Conservation (phyloP, 257 asterid species). For the Rubia yunnanensis region DNA sequence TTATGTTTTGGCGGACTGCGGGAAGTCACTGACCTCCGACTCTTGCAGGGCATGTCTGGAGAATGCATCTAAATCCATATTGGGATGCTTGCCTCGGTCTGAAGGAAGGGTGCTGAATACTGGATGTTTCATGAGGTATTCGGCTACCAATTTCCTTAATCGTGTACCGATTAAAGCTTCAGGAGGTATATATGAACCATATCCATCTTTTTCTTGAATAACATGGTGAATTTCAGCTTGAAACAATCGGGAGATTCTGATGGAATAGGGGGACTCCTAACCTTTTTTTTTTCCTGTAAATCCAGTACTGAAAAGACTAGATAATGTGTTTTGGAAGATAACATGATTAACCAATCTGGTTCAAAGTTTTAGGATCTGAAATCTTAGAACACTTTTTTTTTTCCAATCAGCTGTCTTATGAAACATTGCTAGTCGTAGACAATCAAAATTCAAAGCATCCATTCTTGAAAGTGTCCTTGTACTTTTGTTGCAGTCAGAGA, state of each 20-base stretch:
- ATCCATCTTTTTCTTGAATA: no score
- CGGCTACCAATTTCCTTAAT: constrained; percentile 34
- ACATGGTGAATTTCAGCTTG: no score
- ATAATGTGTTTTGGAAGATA: not conserved
- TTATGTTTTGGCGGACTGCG: constrained; percentile 34
- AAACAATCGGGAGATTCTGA: no score
- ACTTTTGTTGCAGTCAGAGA: not conserved
- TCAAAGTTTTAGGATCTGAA: not conserved
- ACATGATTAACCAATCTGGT: not conserved
- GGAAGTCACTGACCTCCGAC: constrained; percentile 27
- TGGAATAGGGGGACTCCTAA: no score
- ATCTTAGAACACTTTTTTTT: not conserved
- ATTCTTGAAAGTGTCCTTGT: not conserved
- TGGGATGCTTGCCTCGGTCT: constrained; percentile 40
- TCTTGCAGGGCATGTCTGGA: constrained; percentile 30
- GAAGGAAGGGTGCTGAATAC: constrained; percentile 40
- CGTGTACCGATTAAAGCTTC: constrained; percentile 31
- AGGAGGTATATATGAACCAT: constrained; percentile 35
- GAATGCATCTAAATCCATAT: constrained; percentile 33
- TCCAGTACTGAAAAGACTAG: no score
- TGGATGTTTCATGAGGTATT: constrained; percentile 43
- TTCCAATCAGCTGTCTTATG: not conserved
- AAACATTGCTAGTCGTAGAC: no score
- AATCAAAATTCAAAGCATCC: no score
- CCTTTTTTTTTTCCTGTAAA: no score